Evolutionary conservation across 2,329 filamentous ascomycete species (phyloP), one percentile per base, ranked within the genome.

Genomic region (Colletotrichum eleusines): DNA sequence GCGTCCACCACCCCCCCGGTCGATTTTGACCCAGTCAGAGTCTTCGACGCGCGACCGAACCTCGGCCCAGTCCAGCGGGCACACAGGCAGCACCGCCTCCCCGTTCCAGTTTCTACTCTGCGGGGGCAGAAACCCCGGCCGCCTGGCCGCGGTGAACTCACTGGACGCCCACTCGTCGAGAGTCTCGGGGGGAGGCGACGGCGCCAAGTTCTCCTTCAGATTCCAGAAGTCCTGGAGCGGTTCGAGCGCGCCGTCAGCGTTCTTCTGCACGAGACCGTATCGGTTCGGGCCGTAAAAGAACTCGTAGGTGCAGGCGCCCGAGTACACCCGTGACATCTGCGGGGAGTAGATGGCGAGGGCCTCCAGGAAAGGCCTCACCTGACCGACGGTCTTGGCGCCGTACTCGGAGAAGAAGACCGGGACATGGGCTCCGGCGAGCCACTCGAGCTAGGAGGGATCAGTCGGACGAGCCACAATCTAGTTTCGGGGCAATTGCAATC

Each of bases 231-330:
- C 48, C 31, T 20, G 14, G 3, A 51, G 48, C 26, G 48, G 14
- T 3, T 51, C 6, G 12, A 51, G 23, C 26, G 16, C 11, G 48
- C 48, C 48, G 26, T 28, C 26, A 26, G 26, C 3, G 26, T 31
- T 28, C 48, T 51, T 51, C 48, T 31, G 14, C 14, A 51, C 48
- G 14, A 51, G 14, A 3, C 86, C 86, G 66, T 81, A 88, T 75
- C 85, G 79, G 75, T 88, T 88, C 7, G 80, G 77, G 76, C 92
- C 91, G 78, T 92, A 85, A 3, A 87, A 87, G 78, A 86, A 93
- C 79, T 93, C 90, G 82, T 93, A 93, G 53, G 92, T 89, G 46
- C 93, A 82, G 72, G 90, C 91, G 69, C 91, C 91, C 69, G 87
- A 88, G 75, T 93, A 86, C 57, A 87, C 82, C 20, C 83, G 77